Base-by-base conservation (phyloP, 306 rosid genomes). In the Nissolia schottii region DNA sequence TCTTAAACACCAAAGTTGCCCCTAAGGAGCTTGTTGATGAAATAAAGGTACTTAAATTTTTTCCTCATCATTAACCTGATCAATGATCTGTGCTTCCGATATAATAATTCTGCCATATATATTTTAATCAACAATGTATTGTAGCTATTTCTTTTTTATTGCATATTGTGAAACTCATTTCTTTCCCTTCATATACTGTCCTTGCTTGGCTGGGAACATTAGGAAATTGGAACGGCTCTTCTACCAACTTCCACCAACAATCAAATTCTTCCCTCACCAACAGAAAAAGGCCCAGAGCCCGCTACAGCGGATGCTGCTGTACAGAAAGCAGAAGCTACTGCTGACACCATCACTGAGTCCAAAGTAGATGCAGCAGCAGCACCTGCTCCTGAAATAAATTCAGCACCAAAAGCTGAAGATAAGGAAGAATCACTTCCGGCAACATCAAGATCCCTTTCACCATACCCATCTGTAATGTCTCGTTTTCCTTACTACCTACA, bases 201-300 rank as follows among this genome's bases (percentile, higher is more conserved):
- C 61, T 56, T 75, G 19, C 64, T 71, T 65, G 46, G 15, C 43
- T 56, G 67, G 51, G 45, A 75, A 85, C 68, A 74, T 80, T 84
- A 95, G 97, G 75, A 88, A 70, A 95, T 95, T 23, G 99, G 99
- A 70, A 76, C 54, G 83, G 97, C 96, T 70, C 80, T 95, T 75
- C 86, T 95, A 50, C 97, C 99, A 45, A 31, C 78, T 24, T 46
- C 93, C 10, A 75, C 73, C 50, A 67, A 48, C 34, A 13, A 79
- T 82, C 89, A 89, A 78, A 57, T 83, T 79, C 97, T 95, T 79
- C 96, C 97, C 7, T 77, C 86, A 54, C 85, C 97, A 55, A 61
- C 46, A 27, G 84, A 78, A 45, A 59, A 51, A 11, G 74, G 20
- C 76, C 2, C 62, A 6, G 62, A 27, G 19, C 37, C 35, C 27